Base-by-base conservation (phyloP, 495 filamentous ascomycete species). In the Thozetella sp. region DNA sequence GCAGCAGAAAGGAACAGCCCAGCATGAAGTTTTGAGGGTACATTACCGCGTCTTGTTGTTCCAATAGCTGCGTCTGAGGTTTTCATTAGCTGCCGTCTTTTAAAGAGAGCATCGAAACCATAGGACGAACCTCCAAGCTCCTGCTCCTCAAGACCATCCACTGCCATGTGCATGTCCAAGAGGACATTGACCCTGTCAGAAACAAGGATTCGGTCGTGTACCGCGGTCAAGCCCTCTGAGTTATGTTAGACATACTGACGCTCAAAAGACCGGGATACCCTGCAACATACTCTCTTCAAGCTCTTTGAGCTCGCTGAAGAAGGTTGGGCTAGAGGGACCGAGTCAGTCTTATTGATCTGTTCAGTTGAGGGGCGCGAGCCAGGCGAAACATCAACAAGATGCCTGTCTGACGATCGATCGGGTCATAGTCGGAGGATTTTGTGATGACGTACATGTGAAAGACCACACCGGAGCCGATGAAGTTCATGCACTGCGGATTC, bases 381-480 rank as follows among this genome's bases (percentile, higher is more conserved):
- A 53, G 45, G 51, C 51, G 51, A 53, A 22, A 53, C 51, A 53
- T 53, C 23, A 22, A 53, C 3, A 53, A 53, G 19, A 53, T 53
- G 51, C 51, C 51, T 53, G 51, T 53, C 51, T 53, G 19, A 22
- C 51, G 51, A 53, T 53, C 51, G 51, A 53, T 53, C 4, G 23
- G 51, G 51, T 53, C 51, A 22, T 53, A 53, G 51, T 25, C 51
- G 51, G 23, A 53, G 51, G 23, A 53, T 48, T 53, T 53, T 53
- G 23, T 53, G 51, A 53, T 53, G 20, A 53, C 51, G 51, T 25
- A 53, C 54, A 96, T 81, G 79, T 97, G 90, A 57, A 97, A 84
- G 56, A 96, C 93, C 53, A 88, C 88, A 55, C 92, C 92, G 58
- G 89, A 88, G 54, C 93, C 93, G 72, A 97, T 91, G 51, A 97